A percentile compares a stretch with the other conserved stretches of the same genome.
Evolutionary conservation across 1,284 basidiomycete genomes (phyloP).

Genomic region (Vanrija sp.): DNA sequence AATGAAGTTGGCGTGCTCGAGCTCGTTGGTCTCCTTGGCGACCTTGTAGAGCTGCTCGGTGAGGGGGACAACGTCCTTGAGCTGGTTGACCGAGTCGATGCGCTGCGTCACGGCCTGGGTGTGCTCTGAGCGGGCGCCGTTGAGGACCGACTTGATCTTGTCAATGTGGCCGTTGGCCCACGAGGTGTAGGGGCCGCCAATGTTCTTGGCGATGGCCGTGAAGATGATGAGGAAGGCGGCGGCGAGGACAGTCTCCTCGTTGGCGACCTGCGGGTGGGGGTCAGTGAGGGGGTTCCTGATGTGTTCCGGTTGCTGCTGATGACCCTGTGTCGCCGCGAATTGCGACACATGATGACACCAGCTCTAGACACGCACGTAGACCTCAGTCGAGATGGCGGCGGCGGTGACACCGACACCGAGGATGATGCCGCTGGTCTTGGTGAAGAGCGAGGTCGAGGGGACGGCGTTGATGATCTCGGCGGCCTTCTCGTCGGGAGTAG

Average conservation of each 20-base stretch:
- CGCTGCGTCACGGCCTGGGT: slow-evolving; percentile 89
- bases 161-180: slow-evolving; percentile 88
- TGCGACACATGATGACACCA: neutral
- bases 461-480: slow-evolving; percentile 86
- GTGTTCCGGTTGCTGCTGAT: neutral
- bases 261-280: slow-evolving; percentile 58
- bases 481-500: slow-evolving; percentile 79
- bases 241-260: slow-evolving; percentile 85
- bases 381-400: slow-evolving; percentile 92
- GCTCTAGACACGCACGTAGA: slow-evolving; percentile 60
- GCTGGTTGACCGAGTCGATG: slow-evolving; percentile 82
- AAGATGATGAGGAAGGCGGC: slow-evolving; percentile 84
- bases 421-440: slow-evolving; percentile 89
- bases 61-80: slow-evolving; percentile 89
- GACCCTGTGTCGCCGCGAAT: neutral
- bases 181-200: slow-evolving; percentile 81
- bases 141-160: slow-evolving; percentile 76
- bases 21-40: slow-evolving; percentile 91
- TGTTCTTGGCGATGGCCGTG: slow-evolving; percentile 72
- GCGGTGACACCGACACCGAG: slow-evolving; percentile 87
- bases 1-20: slow-evolving; percentile 87
- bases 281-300: neutral
- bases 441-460: slow-evolving; percentile 86
- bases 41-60: slow-evolving; percentile 87
- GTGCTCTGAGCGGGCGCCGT: slow-evolving; percentile 80